A percentile compares a stretch with the other conserved stretches of the same genome.
Conservation (phyloP, 163 green algal genomes). For the Chloromonas sp. region DNA sequence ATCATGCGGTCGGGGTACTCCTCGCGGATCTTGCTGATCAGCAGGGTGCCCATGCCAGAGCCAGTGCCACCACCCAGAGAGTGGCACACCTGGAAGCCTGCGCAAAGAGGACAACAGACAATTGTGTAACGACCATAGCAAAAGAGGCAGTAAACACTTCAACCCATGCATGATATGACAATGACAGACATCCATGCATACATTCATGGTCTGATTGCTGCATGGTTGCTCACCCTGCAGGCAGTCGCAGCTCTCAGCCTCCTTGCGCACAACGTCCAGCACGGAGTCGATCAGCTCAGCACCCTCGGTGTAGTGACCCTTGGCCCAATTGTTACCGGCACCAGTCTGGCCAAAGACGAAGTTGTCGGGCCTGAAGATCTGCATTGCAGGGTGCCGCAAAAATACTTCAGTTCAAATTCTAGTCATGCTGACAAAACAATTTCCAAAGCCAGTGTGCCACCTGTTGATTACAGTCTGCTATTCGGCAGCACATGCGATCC, state of each 20-base stretch:
- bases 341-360: constrained; percentile 96
- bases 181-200: too few relatives aligned
- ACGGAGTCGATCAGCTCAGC: constrained; percentile 96
- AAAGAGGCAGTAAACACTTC: constrained; percentile 97
- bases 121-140: constrained; percentile 96
- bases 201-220: too few relatives aligned
- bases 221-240: constrained; percentile 54
- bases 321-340: constrained; percentile 97
- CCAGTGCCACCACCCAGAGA: constrained; percentile 96
- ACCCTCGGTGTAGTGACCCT: constrained; percentile 97
- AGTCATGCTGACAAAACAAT: too few relatives aligned
- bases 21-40: constrained; percentile 98
- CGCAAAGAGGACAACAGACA: constrained; percentile 93
- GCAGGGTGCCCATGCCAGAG: constrained; percentile 97
- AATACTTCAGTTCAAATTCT: too few relatives aligned
- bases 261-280: constrained; percentile 91
- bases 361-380: constrained; percentile 91
- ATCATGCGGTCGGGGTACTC: constrained; percentile 99
- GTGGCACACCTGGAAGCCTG: constrained; percentile 66
- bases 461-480: too few relatives aligned
- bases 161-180: constrained; percentile 92
- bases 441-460: too few relatives aligned
- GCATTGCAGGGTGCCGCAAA: too few relatives aligned
- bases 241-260: constrained; percentile 91
- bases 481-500: too few relatives aligned